Conservation (phyloP, 2,329 filamentous ascomycete genomes). For the Xylaria sp. region DNA sequence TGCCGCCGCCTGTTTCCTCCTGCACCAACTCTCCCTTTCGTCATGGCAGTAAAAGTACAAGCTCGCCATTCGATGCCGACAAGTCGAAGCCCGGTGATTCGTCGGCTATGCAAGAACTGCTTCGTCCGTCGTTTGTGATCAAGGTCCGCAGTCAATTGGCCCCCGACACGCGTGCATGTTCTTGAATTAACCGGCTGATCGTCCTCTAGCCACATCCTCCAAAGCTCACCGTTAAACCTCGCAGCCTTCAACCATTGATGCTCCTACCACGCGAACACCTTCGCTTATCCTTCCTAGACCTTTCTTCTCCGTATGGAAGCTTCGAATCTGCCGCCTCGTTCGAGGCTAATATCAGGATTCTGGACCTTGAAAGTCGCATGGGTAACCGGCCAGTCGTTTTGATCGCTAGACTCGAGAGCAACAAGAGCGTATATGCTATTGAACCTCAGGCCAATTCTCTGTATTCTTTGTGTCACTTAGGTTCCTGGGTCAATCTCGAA, state of each 20-base stretch:
- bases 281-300: constrained; percentile 66
- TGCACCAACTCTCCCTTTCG: constrained; percentile 48
- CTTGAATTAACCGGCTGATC: constrained; percentile 13
- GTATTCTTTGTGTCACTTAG: constrained; percentile 73
- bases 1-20: constrained; percentile 44
- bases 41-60: constrained; percentile 38
- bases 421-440: constrained; percentile 63
- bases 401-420: constrained; percentile 64
- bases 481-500: constrained; percentile 67
- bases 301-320: constrained; percentile 55
- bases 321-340: constrained; percentile 62
- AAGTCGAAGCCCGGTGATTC: constrained; percentile 48
- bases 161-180: neutral
- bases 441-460: constrained; percentile 67
- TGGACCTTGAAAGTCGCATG: constrained; percentile 68
- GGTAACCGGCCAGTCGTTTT: constrained; percentile 61
- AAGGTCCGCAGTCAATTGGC: constrained; percentile 48
- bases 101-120: constrained; percentile 56
- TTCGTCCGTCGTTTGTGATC: constrained; percentile 58
- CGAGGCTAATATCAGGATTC: constrained; percentile 65
- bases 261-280: constrained; percentile 66
- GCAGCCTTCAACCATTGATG: constrained; percentile 64
- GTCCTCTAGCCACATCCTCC: constrained; percentile 59
- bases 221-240: constrained; percentile 58
- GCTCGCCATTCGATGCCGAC: constrained; percentile 25